phyloP scores from a whole-genome alignment of 495 filamentous ascomycete genomes.

The Podospora tetraspora region DNA sequence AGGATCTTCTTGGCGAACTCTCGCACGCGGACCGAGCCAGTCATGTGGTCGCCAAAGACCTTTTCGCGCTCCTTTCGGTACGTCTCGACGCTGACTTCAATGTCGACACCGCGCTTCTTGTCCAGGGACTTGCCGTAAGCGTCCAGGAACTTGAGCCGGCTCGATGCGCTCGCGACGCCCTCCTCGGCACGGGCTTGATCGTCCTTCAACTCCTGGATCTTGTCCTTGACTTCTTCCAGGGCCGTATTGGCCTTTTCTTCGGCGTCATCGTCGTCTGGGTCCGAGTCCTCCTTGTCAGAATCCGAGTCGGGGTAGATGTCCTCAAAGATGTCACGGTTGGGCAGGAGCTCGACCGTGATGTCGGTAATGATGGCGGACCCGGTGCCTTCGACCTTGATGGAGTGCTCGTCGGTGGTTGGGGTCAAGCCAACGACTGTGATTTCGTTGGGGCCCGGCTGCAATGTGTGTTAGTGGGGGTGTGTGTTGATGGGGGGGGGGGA shows the following conservation, averaged over 20 bases:
- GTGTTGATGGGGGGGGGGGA: not conserved
- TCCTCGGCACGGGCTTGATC: conserved; percentile 29
- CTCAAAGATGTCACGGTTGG: conserved; percentile 53
- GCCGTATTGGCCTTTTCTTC: conserved; percentile 22
- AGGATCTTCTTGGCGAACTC: conserved; percentile 35
- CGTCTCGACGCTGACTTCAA: conserved; percentile 32
- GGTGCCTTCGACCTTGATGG: conserved; percentile 65
- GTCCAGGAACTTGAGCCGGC: conserved; percentile 42
- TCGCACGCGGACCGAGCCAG: conserved; percentile 28
- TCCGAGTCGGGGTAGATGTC: conserved; percentile 51
- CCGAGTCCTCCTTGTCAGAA: conserved; percentile 33
- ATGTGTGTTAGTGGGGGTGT: conserved; percentile 10
- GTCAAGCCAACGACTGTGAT: conserved; percentile 62
- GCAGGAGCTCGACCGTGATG: conserved; percentile 56
- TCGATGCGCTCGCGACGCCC: conserved; percentile 33
- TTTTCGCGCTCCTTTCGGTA: conserved; percentile 47
- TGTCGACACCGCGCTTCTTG: conserved; percentile 25
- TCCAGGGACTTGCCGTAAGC: conserved; percentile 37
- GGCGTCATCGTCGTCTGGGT: conserved; percentile 34
- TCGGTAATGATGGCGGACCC: conserved; percentile 60
- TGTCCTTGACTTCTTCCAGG: conserved; percentile 24
- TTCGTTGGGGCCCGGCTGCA: conserved; percentile 55
- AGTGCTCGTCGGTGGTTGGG: conserved; percentile 58
- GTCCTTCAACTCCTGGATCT: conserved; percentile 24
- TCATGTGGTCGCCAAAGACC: conserved; percentile 40